Percentiles rank a stretch among this genome's conserved stretches.
phyloP scores from a whole-genome alignment of 2,329 filamentous ascomycete genomes.

The Macrophomina phaseolina region DNA sequence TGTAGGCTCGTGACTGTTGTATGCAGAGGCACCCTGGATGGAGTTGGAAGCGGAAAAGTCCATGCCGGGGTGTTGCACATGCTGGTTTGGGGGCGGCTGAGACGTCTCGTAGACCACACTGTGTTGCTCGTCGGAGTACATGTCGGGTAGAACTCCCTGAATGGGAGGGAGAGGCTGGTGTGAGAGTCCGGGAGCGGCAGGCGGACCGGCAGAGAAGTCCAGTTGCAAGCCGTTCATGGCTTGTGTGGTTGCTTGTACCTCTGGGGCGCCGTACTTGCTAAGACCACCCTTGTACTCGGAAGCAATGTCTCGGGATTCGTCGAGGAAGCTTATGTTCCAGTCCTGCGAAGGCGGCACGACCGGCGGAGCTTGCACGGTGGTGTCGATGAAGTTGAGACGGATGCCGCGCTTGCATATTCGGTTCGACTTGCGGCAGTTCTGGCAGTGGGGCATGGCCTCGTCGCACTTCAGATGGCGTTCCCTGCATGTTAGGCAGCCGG shows the following conservation, averaged over 20 bases:
- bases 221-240: conserved; percentile 39
- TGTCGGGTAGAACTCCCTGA: conserved; percentile 54
- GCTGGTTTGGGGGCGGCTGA: conserved; percentile 38
- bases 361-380: conserved; percentile 72
- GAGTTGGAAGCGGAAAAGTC: conserved; percentile 38
- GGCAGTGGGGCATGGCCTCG: conserved; percentile 68
- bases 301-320: conserved; percentile 88
- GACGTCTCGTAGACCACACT: conserved; percentile 47
- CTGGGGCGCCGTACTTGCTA: conserved; percentile 69
- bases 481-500: conserved; percentile 87
- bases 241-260: conserved; percentile 30
- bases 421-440: conserved; percentile 89
- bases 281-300: conserved; percentile 86
- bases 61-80: conserved; percentile 39
- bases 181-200: conserved; percentile 41
- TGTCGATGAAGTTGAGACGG: conserved; percentile 89
- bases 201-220: conserved; percentile 35
- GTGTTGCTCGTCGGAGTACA: conserved; percentile 53
- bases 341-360: conserved; percentile 66
- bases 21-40: conserved; percentile 34
- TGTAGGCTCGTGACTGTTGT: conserved; percentile 44
- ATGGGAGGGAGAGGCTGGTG: conserved; percentile 59
- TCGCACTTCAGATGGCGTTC: conserved; percentile 92
- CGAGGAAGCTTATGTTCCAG: conserved; percentile 78
- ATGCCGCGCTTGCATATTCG: conserved; percentile 85